Evolutionary conservation across 768 basidiomycete species (phyloP).

Genomic region (Lentinus tigrinus): DNA sequence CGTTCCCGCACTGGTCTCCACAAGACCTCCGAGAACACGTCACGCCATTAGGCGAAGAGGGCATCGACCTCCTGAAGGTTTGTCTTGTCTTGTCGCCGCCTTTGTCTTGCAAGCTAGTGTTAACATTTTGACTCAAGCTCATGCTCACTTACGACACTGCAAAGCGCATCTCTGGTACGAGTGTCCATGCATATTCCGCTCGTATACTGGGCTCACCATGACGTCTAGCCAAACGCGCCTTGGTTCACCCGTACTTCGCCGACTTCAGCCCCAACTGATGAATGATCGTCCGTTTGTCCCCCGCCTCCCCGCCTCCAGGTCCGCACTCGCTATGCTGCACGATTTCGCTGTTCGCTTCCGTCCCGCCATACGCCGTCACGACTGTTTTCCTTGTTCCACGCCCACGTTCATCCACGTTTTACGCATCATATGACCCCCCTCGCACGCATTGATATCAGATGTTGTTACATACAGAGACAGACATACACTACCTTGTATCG

Average conservation of each 20-base stretch:
- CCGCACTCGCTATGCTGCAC: background rate
- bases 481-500: conserved; percentile 2
- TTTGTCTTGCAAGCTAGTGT: background rate
- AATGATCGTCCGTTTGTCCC: background rate
- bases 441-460: background rate
- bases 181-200: background rate
- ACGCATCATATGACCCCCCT: background rate
- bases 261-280: conserved; percentile 40
- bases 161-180: conserved; percentile 85
- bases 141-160: conserved; percentile 82
- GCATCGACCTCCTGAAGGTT: conserved; percentile 80
- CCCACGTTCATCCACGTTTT: background rate
- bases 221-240: conserved; percentile 53
- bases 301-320: no score
- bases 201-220: background rate
- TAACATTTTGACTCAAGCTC: conserved; percentile 18
- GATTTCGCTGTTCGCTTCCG: background rate
- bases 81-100: conserved; percentile 12
- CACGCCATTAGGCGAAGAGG: conserved; percentile 68
- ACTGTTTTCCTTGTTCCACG: background rate
- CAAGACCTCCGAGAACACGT: conserved; percentile 71
- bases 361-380: background rate
- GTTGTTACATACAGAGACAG: background rate
- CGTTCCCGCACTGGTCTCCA: conserved; percentile 93
- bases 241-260: conserved; percentile 47